phyloP scores from a whole-genome alignment of 495 filamentous ascomycete species.

The Achaetomiella virescens region DNA sequence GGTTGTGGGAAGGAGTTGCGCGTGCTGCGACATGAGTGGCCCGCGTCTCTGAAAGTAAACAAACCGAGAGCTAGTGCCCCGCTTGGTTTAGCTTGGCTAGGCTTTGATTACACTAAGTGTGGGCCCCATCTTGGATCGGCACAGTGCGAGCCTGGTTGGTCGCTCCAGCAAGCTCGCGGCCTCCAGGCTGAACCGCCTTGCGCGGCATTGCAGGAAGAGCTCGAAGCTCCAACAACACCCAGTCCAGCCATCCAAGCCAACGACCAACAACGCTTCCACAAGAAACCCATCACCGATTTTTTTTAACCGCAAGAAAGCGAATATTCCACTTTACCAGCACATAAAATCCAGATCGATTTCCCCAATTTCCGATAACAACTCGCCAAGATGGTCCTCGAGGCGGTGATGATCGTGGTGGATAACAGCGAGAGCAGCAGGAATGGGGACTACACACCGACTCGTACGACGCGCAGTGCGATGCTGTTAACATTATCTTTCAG shows the following conservation, averaged over 20 bases:
- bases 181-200: conserved; percentile 24
- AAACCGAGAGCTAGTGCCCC: conserved; percentile 21
- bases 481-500: conserved; percentile 88
- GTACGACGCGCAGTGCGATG: conserved; percentile 95
- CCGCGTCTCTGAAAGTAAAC: conserved; percentile 30
- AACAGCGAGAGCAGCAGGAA: conserved; percentile 98
- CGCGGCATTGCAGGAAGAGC: conserved; percentile 16
- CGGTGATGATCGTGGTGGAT: conserved; percentile 74
- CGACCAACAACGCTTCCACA: neutral
- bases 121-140: neutral
- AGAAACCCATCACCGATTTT: neutral
- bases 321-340: neutral
- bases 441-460: conserved; percentile 89
- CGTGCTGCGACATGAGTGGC: conserved; percentile 26
- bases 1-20: conserved; percentile 14
- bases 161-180: neutral
- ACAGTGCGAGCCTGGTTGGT: neutral
- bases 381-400: conserved; percentile 54
- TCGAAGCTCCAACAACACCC: neutral
- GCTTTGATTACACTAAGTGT: neutral
- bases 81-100: neutral
- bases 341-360: neutral
- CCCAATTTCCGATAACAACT: conserved; percentile 2
- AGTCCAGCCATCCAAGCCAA: neutral
- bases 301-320: neutral